Percentiles rank a stretch among this genome's conserved stretches.
Conservation (phyloP, 2,329 filamentous ascomycete genomes). For the Biscogniauxia marginata region DNA sequence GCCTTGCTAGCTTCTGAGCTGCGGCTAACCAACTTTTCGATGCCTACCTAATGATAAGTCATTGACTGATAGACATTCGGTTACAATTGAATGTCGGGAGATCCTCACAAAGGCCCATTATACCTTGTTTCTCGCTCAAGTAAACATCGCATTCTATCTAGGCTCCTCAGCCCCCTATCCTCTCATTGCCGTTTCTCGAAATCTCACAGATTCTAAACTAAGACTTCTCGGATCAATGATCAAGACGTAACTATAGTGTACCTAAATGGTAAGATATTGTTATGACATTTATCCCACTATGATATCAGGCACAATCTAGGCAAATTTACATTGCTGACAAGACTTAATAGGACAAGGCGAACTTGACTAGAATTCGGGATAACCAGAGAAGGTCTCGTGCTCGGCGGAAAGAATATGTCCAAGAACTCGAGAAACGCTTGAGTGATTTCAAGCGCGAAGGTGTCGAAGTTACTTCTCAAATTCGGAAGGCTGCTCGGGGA, state of each 20-base stretch:
- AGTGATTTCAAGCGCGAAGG: constrained; percentile 63
- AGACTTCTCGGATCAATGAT: neutral
- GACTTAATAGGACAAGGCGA: constrained; percentile 11
- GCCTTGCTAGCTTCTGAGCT: neutral
- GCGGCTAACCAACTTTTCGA: neutral
- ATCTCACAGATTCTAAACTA: neutral
- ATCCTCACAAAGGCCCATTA: neutral
- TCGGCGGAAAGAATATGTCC: constrained; percentile 69
- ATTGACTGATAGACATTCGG: neutral
- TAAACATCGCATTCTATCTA: neutral
- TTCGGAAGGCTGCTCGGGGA: constrained; percentile 66
- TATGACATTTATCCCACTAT: too few relatives aligned
- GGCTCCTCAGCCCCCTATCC: neutral
- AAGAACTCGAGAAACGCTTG: constrained; percentile 65
- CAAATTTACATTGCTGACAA: neutral
- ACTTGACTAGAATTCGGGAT: constrained; percentile 55
- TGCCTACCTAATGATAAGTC: neutral
- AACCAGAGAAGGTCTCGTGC: constrained; percentile 77
- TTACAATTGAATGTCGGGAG: neutral
- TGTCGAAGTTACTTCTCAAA: constrained; percentile 67
- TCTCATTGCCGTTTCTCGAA: neutral
- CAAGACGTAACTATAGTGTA: neutral
- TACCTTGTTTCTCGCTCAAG: neutral
- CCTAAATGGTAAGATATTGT: neutral
- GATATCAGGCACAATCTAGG: neutral